Conservation (phyloP, 2,329 filamentous ascomycete species). For the Epichloe typhina region DNA sequence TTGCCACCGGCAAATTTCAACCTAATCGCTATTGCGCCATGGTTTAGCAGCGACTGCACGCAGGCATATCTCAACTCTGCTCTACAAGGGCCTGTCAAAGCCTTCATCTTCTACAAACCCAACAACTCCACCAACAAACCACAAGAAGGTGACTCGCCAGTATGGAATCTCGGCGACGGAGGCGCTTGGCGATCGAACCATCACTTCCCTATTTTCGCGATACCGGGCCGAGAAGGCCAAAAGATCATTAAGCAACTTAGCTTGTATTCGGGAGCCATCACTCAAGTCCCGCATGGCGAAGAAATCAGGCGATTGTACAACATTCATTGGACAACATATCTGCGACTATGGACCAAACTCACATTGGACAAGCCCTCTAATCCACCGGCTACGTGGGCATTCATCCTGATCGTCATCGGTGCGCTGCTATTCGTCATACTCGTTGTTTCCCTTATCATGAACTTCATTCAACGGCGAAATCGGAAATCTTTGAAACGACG, state of each 20-base stretch:
- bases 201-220: constrained; percentile 69
- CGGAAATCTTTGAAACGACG: constrained; percentile 55
- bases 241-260: constrained; percentile 59
- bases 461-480: constrained; percentile 59
- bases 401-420: constrained; percentile 56
- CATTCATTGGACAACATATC: constrained; percentile 43
- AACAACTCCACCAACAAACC: constrained; percentile 45
- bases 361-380: constrained; percentile 30
- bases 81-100: constrained; percentile 44
- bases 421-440: constrained; percentile 57
- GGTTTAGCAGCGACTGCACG: constrained; percentile 65
- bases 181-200: constrained; percentile 59
- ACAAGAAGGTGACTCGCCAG: constrained; percentile 46
- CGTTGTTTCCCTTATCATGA: constrained; percentile 58
- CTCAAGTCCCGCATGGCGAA: constrained; percentile 42
- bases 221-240: constrained; percentile 54
- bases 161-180: constrained; percentile 60
- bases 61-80: constrained; percentile 54
- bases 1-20: constrained; percentile 58
- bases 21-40: constrained; percentile 73
- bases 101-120: constrained; percentile 50
- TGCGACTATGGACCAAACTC: constrained; percentile 46
- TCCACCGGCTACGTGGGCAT: constrained; percentile 70
- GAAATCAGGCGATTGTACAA: constrained; percentile 42
- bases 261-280: constrained; percentile 65